A percentile compares a stretch with the other conserved stretches of the same genome.
Evolutionary conservation across 164 flowering plant species (phyloP).

Genomic region (Stephania japonica): DNA sequence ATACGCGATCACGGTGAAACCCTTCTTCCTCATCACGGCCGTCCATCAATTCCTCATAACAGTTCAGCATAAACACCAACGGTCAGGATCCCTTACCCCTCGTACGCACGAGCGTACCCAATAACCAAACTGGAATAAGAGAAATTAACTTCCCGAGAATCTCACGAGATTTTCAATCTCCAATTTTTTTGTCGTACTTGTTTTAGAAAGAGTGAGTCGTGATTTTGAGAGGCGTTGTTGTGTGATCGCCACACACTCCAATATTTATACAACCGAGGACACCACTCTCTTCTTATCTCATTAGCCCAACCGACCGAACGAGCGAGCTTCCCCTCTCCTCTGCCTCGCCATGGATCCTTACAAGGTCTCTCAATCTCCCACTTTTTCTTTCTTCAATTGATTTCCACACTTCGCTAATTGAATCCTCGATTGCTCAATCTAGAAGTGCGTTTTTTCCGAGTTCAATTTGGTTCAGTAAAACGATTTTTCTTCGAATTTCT

Average conservation of each 20-base stretch:
- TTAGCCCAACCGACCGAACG: background rate
- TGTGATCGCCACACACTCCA: background rate
- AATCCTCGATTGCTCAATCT: background rate
- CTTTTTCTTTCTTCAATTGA: background rate
- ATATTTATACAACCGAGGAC: background rate
- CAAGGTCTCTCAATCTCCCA: slow-evolving; percentile 37
- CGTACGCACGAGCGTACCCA: background rate
- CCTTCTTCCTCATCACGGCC: no score
- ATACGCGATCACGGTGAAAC: no score
- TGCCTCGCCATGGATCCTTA: slow-evolving; percentile 62
- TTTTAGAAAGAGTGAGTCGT: no score
- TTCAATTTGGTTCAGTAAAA: background rate
- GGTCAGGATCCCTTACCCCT: background rate
- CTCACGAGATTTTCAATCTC: background rate
- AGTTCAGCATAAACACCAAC: background rate
- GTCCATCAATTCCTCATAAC: no score
- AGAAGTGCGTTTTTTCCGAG: background rate
- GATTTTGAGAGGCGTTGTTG: background rate
- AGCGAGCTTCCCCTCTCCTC: no score
- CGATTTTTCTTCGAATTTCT: background rate
- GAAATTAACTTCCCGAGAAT: background rate
- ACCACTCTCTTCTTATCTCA: slow-evolving; percentile 3
- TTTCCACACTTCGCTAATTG: background rate
- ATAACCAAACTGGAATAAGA: background rate
- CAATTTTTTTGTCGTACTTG: no score